phyloP scores from a whole-genome alignment of 495 filamentous ascomycete genomes.

The Hyaloscypha variabilis region DNA sequence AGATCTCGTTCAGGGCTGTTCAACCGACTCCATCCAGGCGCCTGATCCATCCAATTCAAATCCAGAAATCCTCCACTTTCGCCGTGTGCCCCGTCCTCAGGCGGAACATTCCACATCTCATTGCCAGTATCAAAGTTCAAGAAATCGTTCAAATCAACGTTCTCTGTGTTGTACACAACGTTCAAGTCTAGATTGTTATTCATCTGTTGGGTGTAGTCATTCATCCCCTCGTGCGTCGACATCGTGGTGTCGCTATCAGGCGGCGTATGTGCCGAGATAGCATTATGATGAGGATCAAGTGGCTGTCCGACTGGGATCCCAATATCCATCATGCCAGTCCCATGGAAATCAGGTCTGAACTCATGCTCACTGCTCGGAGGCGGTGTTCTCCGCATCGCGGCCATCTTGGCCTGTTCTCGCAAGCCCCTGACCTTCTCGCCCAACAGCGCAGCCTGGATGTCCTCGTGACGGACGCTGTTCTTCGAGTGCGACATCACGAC shows the following conservation, averaged over 20 bases:
- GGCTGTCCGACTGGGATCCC: constrained; percentile 2
- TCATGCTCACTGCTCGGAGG: not conserved
- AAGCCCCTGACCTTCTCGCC: constrained; percentile 19
- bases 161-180: not conserved
- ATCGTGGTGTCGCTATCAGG: constrained; percentile 13
- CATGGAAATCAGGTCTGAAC: not conserved
- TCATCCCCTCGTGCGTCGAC: not conserved
- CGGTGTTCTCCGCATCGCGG: constrained; percentile 13
- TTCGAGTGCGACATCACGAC: constrained; percentile 23
- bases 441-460: not conserved
- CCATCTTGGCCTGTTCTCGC: not conserved
- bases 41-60: constrained; percentile 32
- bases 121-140: constrained; percentile 26
- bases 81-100: constrained; percentile 31
- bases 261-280: constrained; percentile 21
- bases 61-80: constrained; percentile 31
- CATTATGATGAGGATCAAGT: constrained; percentile 5
- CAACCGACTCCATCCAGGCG: constrained; percentile 23
- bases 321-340: constrained; percentile 14
- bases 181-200: not conserved
- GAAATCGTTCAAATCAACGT: constrained; percentile 29
- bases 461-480: not conserved
- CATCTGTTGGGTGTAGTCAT: not conserved
- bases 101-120: constrained; percentile 29
- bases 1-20: constrained; percentile 22